Base-by-base conservation (phyloP, 163 green algal species). In the Smithsoniella earleae region DNA sequence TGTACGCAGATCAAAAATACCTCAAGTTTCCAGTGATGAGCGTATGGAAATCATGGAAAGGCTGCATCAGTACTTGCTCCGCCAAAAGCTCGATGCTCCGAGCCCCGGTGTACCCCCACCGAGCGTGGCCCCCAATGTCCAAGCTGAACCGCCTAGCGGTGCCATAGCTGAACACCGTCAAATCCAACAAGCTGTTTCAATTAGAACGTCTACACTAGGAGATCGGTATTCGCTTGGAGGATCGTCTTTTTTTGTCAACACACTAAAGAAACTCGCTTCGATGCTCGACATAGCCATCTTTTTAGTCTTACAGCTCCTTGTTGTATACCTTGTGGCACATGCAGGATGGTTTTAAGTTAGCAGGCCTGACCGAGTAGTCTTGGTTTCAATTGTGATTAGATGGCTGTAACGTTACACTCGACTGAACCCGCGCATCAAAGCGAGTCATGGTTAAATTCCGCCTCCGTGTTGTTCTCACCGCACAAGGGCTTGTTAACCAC, bases 1-100 rank as follows among this genome's bases (percentile, higher is more conserved):
- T 33, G 34, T 69, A 31, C 43, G 20, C 58, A 69, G 58, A 31
- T 28, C 6, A 18, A 69, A 69, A 40, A 34, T 69, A 45, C 58
- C 58, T 22, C 58, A 69, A n/a, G 58, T 36, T 38, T 3, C 1
- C 18, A 69, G 58, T 69, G 58, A 30, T n/a, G 58, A 69, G n/a
- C n/a, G 25, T 18, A 30, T 43, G 25, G 58, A 69, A 34, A 31
- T 69, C 5, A 69, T 69, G 58, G 5, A 69, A 4, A 30, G 58
- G 3, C 20, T 69, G 18, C 58, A 69, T 69, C 30, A 5, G 22
- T 69, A 45, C 34, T 40, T 69, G 6, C 25, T 45, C 18, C 18
- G 27, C 8, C 58, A 69, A 13, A 31, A 64, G n/a, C n/a, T n/a
- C n/a, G n/a, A n/a, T n/a, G n/a, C n/a, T n/a, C n/a, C n/a, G n/a